Evolutionary conservation across 148 eudicot species (phyloP), one percentile per base, ranked within the genome.

Genomic region (Cornus kousa): DNA sequence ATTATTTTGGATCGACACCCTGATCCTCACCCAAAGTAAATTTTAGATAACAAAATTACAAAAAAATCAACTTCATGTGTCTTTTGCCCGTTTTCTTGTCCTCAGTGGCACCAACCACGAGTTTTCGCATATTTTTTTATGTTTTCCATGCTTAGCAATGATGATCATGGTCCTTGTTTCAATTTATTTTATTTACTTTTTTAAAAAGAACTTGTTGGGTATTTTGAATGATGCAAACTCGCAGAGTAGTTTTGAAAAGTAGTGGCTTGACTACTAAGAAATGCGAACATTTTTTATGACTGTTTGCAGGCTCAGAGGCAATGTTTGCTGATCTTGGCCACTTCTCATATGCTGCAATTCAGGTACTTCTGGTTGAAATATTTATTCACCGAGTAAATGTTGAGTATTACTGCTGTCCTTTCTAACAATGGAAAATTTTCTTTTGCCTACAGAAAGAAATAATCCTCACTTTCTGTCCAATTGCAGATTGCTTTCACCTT

Each of bases 271-370:
- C 67, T 64, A 39, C 19, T 59, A 32, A 68, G 57, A 75, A 60
- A 73, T 48, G 37, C 22, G 10, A 7, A 57, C 74, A 57, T 70
- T 57, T 83, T 46, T 53, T 13, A 32, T n/a, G n/a, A 39, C 60
- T 73, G 57, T 31, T 68, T 85, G 83, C 87, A 95, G 98, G 98
- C 46, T 95, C 98, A 28, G 98, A 95, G 80, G 95, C 94, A 65
- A 95, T 95, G 98, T 95, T 95, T 87, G 97, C 98, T 74, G 98
- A 95, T 87, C 89, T 95, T 73, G 98, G 98, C 73, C 98, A 95
- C 84, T 95, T 93, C 88, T 90, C 98, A 43, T 87, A 93, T 78
- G 78, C 86, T 72, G 97, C 98, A 74, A 95, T 95, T 85, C 98
- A 93, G 95, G 98, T 94, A 83, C 59, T 74, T 71, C 80, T 78